A percentile compares a stretch with the other conserved stretches of the same genome.
Evolutionary conservation across 768 basidiomycete species (phyloP).

Genomic region (Ephemerocybe angulata): DNA sequence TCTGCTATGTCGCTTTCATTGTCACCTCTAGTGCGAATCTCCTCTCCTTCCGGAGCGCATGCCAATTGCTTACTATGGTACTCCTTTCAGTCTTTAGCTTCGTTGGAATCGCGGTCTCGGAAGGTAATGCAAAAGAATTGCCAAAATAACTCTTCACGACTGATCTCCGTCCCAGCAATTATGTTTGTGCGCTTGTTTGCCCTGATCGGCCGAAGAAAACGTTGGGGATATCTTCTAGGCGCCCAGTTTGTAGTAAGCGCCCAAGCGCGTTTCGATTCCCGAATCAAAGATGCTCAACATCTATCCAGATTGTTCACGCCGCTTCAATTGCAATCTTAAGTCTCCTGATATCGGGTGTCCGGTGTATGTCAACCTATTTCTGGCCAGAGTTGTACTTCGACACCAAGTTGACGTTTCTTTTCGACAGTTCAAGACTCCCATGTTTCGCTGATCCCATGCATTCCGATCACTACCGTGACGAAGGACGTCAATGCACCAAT

Average conservation of each 20-base stretch:
- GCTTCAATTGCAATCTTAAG: background rate
- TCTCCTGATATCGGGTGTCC: background rate
- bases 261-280: background rate
- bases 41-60: background rate
- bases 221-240: background rate
- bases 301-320: background rate
- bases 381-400: background rate
- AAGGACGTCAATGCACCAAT: background rate
- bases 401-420: background rate
- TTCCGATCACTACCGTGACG: background rate
- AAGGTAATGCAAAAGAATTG: background rate
- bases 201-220: background rate
- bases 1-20: background rate
- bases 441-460: background rate
- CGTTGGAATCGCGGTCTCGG: background rate
- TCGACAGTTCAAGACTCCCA: background rate
- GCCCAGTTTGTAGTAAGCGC: background rate
- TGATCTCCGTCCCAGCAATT: background rate
- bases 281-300: background rate
- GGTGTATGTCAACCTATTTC: background rate
- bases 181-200: background rate
- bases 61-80: background rate
- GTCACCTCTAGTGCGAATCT: background rate
- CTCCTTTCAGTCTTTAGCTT: background rate
- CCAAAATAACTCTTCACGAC: background rate